Evolutionary conservation across 805 yeast species (phyloP).

Genomic region (Spathaspora sp.): DNA sequence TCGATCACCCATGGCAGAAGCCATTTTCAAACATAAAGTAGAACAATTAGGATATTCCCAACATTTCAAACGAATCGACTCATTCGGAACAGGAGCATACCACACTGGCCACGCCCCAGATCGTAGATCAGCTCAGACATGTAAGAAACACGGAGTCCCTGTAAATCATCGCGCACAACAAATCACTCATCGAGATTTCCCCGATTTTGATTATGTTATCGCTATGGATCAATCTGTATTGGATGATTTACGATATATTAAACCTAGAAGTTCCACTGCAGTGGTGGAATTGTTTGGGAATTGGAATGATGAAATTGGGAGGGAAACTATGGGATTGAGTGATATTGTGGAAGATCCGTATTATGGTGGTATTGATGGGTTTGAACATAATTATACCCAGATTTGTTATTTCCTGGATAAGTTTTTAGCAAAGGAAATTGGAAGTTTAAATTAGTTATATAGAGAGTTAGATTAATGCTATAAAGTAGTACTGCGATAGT

Average conservation of each 20-base stretch:
- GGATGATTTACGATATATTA: constrained; percentile 44
- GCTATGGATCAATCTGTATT: constrained; percentile 69
- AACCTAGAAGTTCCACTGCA: constrained; percentile 50
- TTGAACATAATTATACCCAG: constrained; percentile 75
- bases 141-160: constrained; percentile 68
- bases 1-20: constrained; percentile 98
- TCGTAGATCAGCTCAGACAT: constrained; percentile 62
- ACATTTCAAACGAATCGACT: constrained; percentile 61
- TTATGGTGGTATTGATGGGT: constrained; percentile 83
- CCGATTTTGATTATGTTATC: constrained; percentile 61
- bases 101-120: constrained; percentile 86
- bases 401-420: constrained; percentile 70
- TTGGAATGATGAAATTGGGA: constrained; percentile 46
- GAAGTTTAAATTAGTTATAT: constrained; percentile 10
- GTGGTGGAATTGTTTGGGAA: constrained; percentile 70
- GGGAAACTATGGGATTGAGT: constrained; percentile 28
- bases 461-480: not conserved
- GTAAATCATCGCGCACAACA: constrained; percentile 75
- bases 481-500: not conserved
- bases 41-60: constrained; percentile 41
- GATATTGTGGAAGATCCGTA: constrained; percentile 84
- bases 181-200: constrained; percentile 47
- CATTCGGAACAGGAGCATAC: constrained; percentile 85
- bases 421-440: constrained; percentile 53
- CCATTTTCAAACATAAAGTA: constrained; percentile 71